Evolutionary conservation across 306 rosid genomes (phyloP).

Genomic region (Vigna unguiculata): DNA sequence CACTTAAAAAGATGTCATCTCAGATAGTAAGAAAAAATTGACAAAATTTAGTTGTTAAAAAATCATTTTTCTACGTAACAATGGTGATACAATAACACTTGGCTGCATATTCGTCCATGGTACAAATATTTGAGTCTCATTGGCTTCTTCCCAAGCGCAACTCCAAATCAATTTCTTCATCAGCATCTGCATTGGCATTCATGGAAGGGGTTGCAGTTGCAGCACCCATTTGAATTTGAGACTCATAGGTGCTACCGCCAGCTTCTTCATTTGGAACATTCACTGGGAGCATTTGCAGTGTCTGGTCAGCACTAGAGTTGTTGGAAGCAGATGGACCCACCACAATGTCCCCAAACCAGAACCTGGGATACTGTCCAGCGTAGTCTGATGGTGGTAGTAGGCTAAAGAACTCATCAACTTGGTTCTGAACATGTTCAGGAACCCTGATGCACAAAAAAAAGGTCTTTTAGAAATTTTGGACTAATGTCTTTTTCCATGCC

Average conservation of each 20-base stretch:
- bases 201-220: neutral
- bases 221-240: neutral
- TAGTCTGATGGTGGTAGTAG: neutral
- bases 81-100: neutral
- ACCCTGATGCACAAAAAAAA: neutral
- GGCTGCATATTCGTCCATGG: neutral
- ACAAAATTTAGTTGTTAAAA: no score
- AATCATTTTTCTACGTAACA: no score
- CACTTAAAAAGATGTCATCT: no score
- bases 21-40: no score
- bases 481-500: neutral
- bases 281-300: neutral
- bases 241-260: neutral
- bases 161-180: constrained; percentile 10
- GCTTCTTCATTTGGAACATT: neutral
- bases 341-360: neutral
- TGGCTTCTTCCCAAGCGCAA: neutral
- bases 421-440: constrained; percentile 23
- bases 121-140: neutral
- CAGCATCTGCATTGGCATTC: neutral
- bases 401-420: neutral
- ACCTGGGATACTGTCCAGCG: no score
- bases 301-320: neutral
- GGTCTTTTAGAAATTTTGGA: neutral
- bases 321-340: neutral